These are phyloP conservation scores for Bipolaris oryzae DNA, from an alignment of 2,329 filamentous ascomycete genomes.

Conservation along the genomic window DNA sequence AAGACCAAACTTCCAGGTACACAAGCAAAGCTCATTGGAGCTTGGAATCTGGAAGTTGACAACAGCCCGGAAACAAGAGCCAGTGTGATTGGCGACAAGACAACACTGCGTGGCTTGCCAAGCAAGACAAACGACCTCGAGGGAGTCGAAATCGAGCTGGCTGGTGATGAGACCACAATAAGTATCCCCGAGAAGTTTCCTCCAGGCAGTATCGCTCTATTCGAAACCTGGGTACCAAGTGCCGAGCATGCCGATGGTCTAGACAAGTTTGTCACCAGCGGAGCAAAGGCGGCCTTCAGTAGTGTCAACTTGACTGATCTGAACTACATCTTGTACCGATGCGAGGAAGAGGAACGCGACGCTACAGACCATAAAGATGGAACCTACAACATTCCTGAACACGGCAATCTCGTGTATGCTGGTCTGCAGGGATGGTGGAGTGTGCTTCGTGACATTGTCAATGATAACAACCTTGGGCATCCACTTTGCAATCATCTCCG, in stretches of 20 bases:
- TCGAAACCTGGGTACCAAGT: slow-evolving; percentile 93
- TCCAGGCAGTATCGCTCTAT: slow-evolving; percentile 90
- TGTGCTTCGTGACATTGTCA: slow-evolving; percentile 80
- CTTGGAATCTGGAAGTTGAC: slow-evolving; percentile 92
- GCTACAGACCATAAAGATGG: slow-evolving; percentile 80
- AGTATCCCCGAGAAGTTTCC: slow-evolving; percentile 82
- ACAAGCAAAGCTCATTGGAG: slow-evolving; percentile 82
- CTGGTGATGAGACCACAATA: slow-evolving; percentile 76
- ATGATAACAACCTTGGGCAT: slow-evolving; percentile 89
- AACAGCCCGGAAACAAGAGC: slow-evolving; percentile 71
- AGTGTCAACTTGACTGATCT: slow-evolving; percentile 79
- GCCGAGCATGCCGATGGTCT: slow-evolving; percentile 83
- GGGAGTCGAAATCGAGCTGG: slow-evolving; percentile 74
- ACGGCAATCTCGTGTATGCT: slow-evolving; percentile 88
- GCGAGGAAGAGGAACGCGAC: slow-evolving; percentile 85
- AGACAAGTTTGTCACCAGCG: slow-evolving; percentile 84
- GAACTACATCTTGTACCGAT: slow-evolving; percentile 90
- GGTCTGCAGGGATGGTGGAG: slow-evolving; percentile 99
- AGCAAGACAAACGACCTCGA: slow-evolving; percentile 77
- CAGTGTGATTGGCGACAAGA: slow-evolving; percentile 70
- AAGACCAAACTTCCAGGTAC: slow-evolving; percentile 83
- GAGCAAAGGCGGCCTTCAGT: slow-evolving; percentile 77
- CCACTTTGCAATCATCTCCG: slow-evolving; percentile 92
- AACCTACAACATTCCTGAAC: slow-evolving; percentile 83
- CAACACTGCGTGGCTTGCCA: slow-evolving; percentile 79